Percentiles rank a stretch among this genome's conserved stretches.
Conservation (phyloP, 2,329 filamentous ascomycete species). For the Aspergillus latus region DNA sequence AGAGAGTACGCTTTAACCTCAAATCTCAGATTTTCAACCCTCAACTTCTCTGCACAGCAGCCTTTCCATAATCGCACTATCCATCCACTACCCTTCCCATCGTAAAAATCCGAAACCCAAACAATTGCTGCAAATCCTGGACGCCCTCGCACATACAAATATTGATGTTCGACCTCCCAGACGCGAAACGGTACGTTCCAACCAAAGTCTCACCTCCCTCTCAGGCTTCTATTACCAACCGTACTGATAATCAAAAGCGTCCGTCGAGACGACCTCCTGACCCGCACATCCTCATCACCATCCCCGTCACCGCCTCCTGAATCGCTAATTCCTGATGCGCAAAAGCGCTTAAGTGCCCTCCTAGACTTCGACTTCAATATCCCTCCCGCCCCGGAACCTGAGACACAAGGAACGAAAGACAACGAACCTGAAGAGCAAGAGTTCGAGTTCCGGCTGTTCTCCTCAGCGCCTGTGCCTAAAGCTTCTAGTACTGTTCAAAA, state of each 20-base stretch:
- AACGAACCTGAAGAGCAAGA: constrained; percentile 42
- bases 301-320: constrained; percentile 33
- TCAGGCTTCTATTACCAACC: neutral
- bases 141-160: neutral
- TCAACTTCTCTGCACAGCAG: neutral
- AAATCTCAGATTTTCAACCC: neutral
- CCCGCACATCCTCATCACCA: constrained; percentile 30
- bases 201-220: neutral
- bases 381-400: constrained; percentile 14
- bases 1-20: neutral
- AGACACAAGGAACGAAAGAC: neutral
- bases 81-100: neutral
- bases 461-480: constrained; percentile 28
- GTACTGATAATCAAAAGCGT: constrained; percentile 26
- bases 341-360: constrained; percentile 34
- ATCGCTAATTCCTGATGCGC: constrained; percentile 25
- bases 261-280: constrained; percentile 38
- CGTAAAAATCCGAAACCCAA: neutral
- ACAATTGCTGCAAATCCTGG: neutral
- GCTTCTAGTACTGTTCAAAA: neutral
- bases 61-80: constrained; percentile 6
- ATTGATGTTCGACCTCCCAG: constrained; percentile 38
- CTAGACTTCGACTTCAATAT: constrained; percentile 37
- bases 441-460: constrained; percentile 47
- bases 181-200: constrained; percentile 36